Evolutionary conservation across 1,284 basidiomycete genomes (phyloP).

Genomic region (Limonomyces culmigenus): DNA sequence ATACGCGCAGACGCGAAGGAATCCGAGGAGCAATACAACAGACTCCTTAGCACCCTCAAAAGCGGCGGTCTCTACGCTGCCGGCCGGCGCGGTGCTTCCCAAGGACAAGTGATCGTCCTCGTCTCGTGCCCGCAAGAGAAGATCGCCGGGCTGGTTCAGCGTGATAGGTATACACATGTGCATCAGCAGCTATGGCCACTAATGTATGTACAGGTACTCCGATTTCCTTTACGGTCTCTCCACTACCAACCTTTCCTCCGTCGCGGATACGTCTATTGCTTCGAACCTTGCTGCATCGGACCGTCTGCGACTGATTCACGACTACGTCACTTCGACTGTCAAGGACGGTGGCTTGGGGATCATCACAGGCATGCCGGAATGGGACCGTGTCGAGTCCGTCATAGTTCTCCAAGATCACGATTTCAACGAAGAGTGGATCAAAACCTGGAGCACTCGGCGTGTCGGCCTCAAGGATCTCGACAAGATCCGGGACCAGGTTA

Average conservation of each 20-base stretch:
- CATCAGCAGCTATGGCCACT: background rate
- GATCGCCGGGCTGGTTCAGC: slow-evolving; percentile 47
- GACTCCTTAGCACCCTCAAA: slow-evolving; percentile 42
- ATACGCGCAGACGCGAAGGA: slow-evolving; percentile 40
- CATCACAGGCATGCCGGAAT: slow-evolving; percentile 48
- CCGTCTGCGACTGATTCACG: slow-evolving; percentile 64
- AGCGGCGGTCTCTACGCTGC: slow-evolving; percentile 50
- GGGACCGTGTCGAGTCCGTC: slow-evolving; percentile 67
- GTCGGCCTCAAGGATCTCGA: slow-evolving; percentile 42
- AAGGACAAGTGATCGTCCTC: slow-evolving; percentile 69
- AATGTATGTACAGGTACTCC: slow-evolving; percentile 24
- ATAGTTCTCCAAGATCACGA: slow-evolving; percentile 71
- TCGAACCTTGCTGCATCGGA: slow-evolving; percentile 46
- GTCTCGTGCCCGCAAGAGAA: slow-evolving; percentile 53
- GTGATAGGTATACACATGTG: slow-evolving; percentile 46
- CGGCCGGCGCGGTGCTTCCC: slow-evolving; percentile 53
- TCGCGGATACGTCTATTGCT: slow-evolving; percentile 21
- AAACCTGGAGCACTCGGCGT: slow-evolving; percentile 42
- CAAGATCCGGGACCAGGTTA: slow-evolving; percentile 42
- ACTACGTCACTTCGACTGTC: slow-evolving; percentile 53
- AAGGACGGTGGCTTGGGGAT: slow-evolving; percentile 70
- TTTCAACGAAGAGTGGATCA: slow-evolving; percentile 64
- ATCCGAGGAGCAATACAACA: slow-evolving; percentile 50
- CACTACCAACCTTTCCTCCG: slow-evolving; percentile 27
- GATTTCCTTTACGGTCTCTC: slow-evolving; percentile 50